Conservation (phyloP, 1,284 basidiomycete species). For the Blastosporella zonata region DNA sequence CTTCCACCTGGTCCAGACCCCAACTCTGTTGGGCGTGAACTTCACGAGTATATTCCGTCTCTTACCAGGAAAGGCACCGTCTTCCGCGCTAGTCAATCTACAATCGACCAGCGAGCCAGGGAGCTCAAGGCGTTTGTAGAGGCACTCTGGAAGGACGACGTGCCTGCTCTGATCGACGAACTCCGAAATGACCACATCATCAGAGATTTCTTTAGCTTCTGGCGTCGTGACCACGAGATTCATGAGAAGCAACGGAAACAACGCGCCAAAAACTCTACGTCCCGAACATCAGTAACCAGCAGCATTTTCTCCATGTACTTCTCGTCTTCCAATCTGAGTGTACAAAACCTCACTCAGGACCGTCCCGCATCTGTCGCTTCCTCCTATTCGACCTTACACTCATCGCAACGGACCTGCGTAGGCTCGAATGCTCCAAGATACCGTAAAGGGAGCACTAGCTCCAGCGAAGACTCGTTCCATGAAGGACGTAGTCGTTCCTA, state of each 20-base stretch:
- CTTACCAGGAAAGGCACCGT: conserved; percentile 69
- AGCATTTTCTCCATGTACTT: conserved; percentile 57
- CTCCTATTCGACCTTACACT: conserved; percentile 7
- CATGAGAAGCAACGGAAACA: conserved; percentile 41
- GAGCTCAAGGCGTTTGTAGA: conserved; percentile 60
- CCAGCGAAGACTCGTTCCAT: conserved; percentile 28
- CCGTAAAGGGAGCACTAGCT: conserved; percentile 24
- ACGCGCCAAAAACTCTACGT: conserved; percentile 19
- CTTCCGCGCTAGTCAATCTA: conserved; percentile 67
- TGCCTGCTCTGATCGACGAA: conserved; percentile 64
- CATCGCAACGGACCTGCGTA: conserved; percentile 4
- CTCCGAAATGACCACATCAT: conserved; percentile 55
- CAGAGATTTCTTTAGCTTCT: conserved; percentile 74
- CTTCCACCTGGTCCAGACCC: conserved; percentile 81
- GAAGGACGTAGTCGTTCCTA: conserved; percentile 29
- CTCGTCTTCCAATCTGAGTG: conserved; percentile 36
- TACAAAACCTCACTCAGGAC: conserved; percentile 17
- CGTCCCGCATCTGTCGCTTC: conserved; percentile 17
- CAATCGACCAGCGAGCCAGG: conserved; percentile 55
- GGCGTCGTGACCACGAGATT: conserved; percentile 67
- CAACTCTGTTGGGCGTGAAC: conserved; percentile 59
- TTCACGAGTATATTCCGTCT: conserved; percentile 62
- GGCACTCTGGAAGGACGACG: conserved; percentile 53
- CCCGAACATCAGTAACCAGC: conserved; percentile 37
- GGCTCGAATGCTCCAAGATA: conserved; percentile 8